Conservation (phyloP, 106 monocot genomes). For the Dendrobium catenatum region DNA sequence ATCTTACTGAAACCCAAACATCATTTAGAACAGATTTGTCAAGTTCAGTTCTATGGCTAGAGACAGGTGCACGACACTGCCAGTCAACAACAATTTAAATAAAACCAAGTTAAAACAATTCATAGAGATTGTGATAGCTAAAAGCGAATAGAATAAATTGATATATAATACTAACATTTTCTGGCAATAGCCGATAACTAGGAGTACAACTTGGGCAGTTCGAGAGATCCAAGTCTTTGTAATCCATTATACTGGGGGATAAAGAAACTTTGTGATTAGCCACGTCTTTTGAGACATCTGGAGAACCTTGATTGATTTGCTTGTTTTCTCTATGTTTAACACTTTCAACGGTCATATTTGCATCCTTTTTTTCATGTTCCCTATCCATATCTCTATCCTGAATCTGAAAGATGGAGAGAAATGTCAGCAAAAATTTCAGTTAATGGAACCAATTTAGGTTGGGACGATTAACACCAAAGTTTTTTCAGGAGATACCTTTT, state of each 20-base stretch:
- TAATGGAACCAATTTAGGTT: no score
- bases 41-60: no score
- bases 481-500: constrained; percentile 35
- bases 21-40: no score
- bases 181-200: constrained; percentile 69
- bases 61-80: constrained; percentile 6
- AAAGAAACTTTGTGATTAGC: constrained; percentile 32
- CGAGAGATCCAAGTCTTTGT: constrained; percentile 57
- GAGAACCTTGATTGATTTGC: constrained; percentile 23
- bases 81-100: constrained; percentile 4
- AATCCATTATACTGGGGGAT: constrained; percentile 38
- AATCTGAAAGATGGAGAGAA: constrained; percentile 8
- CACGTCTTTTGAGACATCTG: constrained; percentile 32
- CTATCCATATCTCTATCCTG: constrained; percentile 40
- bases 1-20: not conserved
- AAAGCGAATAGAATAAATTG: no score
- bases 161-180: constrained; percentile 34
- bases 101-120: not conserved
- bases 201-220: constrained; percentile 58
- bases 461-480: no score
- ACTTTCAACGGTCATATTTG: constrained; percentile 39
- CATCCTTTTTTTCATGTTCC: constrained; percentile 21
- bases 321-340: constrained; percentile 49
- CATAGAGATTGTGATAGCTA: not conserved
- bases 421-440: not conserved